Conservation (phyloP, 345 rosid genomes). For the Linum lewisii region DNA sequence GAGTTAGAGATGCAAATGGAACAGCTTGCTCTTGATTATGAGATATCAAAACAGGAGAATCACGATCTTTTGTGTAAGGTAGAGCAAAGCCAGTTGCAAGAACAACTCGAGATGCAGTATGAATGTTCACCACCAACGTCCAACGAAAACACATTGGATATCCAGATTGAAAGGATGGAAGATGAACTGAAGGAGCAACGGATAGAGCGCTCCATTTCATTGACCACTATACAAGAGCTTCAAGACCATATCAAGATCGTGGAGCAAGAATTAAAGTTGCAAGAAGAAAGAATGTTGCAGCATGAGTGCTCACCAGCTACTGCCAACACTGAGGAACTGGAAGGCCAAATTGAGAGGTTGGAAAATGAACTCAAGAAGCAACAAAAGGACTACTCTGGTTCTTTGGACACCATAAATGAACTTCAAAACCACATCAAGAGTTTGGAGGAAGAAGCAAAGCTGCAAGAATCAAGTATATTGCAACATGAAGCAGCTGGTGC, state of each 20-base stretch:
- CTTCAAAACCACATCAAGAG: not conserved
- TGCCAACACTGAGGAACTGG: slow-evolving; percentile 37
- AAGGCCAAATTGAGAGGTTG: slow-evolving; percentile 35
- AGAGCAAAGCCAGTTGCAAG: slow-evolving; percentile 83
- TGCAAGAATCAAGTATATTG: not conserved
- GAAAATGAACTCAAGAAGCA: slow-evolving; percentile 10
- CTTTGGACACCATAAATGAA: slow-evolving; percentile 1
- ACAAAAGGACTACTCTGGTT: not conserved
- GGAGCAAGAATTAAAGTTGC: slow-evolving; percentile 14
- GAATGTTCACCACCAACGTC: slow-evolving; percentile 9
- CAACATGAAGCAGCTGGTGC: not conserved
- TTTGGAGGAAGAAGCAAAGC: not conserved
- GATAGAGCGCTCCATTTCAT: slow-evolving; percentile 15
- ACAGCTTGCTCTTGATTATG: slow-evolving; percentile 92
- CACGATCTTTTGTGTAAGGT: slow-evolving; percentile 56
- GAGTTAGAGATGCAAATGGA: slow-evolving; percentile 90
- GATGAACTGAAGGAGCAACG: slow-evolving; percentile 5
- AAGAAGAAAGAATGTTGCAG: not conserved
- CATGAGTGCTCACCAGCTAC: slow-evolving; percentile 15
- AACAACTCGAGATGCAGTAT: slow-evolving; percentile 64
- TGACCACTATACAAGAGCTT: slow-evolving; percentile 37
- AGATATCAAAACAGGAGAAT: slow-evolving; percentile 87
- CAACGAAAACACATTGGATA: slow-evolving; percentile 3
- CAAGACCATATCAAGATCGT: slow-evolving; percentile 36
- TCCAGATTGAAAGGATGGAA: slow-evolving; percentile 20